Conservation (phyloP, 805 yeast genomes). For the Myxozyma neglecta region DNA sequence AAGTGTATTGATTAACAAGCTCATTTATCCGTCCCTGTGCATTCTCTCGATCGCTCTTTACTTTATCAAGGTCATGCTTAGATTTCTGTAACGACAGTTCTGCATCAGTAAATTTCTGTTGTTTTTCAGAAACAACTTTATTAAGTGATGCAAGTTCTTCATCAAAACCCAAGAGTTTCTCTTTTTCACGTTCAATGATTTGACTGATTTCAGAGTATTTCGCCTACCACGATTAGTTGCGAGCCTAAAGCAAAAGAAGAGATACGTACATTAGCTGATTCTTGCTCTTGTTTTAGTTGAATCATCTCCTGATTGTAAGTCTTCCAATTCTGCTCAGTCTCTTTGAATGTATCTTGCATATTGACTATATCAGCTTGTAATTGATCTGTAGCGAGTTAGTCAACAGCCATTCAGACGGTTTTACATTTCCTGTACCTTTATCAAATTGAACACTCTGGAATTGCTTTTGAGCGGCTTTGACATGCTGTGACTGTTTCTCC, state of each 20-base stretch:
- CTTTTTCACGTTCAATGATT: conserved; percentile 43
- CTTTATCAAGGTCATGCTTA: conserved; percentile 37
- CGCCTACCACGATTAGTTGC: background rate
- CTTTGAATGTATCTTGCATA: conserved; percentile 17
- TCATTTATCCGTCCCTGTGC: conserved; percentile 44
- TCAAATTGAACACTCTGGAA: conserved; percentile 69
- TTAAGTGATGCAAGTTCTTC: conserved; percentile 66
- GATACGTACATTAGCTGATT: conserved; percentile 6
- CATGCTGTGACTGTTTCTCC: conserved; percentile 41
- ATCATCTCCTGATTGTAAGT: conserved; percentile 33
- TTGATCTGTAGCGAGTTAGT: conserved; percentile 52
- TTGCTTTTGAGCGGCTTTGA: conserved; percentile 51
- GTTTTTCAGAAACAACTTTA: conserved; percentile 32
- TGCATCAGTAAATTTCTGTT: conserved; percentile 35
- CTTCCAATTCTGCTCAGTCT: conserved; percentile 22
- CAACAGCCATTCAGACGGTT: too few relatives aligned
- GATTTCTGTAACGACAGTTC: conserved; percentile 36
- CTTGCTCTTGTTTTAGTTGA: conserved; percentile 25
- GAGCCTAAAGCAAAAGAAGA: background rate
- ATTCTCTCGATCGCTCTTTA: conserved; percentile 30
- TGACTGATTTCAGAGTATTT: conserved; percentile 13
- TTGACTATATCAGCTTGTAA: conserved; percentile 52
- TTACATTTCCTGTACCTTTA: conserved; percentile 27
- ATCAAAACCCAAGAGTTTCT: conserved; percentile 63
- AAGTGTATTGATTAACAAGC: conserved; percentile 57